phyloP scores from a whole-genome alignment of 176 grass and related monocot genomes.

The Triticum aestivum region DNA sequence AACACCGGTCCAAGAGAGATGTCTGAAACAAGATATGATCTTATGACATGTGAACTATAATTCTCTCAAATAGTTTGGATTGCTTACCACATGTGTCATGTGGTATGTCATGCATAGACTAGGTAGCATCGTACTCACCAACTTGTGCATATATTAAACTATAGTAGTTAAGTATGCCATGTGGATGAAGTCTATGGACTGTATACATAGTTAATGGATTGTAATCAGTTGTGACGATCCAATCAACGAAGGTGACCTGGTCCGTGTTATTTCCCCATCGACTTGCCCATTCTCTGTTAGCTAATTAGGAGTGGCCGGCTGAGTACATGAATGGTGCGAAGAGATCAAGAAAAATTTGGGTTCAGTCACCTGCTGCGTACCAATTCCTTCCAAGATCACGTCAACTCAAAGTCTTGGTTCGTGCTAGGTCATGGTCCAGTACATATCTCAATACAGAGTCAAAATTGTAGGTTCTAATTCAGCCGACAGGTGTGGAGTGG shows the following conservation, averaged over 20 bases:
- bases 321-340: not conserved
- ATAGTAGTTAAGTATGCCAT: not conserved
- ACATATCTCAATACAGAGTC: not conserved
- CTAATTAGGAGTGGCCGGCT: not conserved
- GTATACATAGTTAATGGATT: not conserved
- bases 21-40: not conserved
- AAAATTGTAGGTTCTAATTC: not conserved
- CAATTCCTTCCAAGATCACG: not conserved
- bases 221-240: not conserved
- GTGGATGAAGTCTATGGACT: constrained; percentile 15
- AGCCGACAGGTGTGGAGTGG: too few species aligned
- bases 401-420: not conserved
- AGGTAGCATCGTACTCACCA: not conserved
- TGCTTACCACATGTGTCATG: too few species aligned
- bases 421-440: not conserved
- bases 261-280: constrained; percentile 1
- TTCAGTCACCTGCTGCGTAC: not conserved
- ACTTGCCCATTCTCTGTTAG: not conserved
- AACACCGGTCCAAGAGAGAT: not conserved
- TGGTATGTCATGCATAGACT: not conserved
- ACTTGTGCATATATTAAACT: not conserved
- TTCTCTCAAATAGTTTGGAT: too few species aligned
- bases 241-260: constrained; percentile 35
- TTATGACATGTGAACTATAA: too few species aligned
- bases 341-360: constrained; percentile 22